Conservation (phyloP, 2,329 filamentous ascomycete species). For the Colletotrichum paranaense region DNA sequence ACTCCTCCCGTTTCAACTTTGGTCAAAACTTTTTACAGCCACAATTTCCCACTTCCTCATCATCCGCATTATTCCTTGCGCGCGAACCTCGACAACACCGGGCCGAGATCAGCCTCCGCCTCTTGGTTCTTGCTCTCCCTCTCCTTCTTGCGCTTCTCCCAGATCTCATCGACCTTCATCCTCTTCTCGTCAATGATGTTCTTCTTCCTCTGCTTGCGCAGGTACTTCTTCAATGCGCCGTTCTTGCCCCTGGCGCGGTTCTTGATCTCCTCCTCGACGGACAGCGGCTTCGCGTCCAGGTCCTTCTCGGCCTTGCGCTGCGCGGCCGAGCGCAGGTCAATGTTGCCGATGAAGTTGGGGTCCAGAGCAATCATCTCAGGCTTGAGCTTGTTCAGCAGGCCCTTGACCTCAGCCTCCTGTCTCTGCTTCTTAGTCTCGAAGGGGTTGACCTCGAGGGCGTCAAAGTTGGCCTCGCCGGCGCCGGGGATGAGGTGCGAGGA, state of each 20-base stretch:
- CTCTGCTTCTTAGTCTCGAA: slow-evolving; percentile 94
- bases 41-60: background rate
- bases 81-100: slow-evolving; percentile 87
- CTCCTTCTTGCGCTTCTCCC: slow-evolving; percentile 76
- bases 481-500: slow-evolving; percentile 91
- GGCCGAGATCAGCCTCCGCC: slow-evolving; percentile 80
- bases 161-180: slow-evolving; percentile 85
- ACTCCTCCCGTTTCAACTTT: slow-evolving; percentile 32
- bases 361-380: slow-evolving; percentile 98
- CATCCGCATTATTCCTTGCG: slow-evolving; percentile 66
- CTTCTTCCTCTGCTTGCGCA: slow-evolving; percentile 91
- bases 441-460: slow-evolving; percentile 92
- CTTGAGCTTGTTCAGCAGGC: slow-evolving; percentile 91
- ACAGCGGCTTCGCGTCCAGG: slow-evolving; percentile 75
- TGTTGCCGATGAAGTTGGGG: slow-evolving; percentile 88
- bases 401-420: slow-evolving; percentile 91
- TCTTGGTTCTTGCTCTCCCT: slow-evolving; percentile 72
- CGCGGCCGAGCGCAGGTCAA: slow-evolving; percentile 84
- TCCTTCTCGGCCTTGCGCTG: slow-evolving; percentile 82
- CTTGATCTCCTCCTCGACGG: slow-evolving; percentile 70
- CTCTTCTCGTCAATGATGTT: slow-evolving; percentile 98
- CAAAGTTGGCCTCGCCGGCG: slow-evolving; percentile 96
- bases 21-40: slow-evolving; percentile 5
- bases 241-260: slow-evolving; percentile 92
- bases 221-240: slow-evolving; percentile 85